phyloP scores from a whole-genome alignment of 139 green algal genomes.

The Volvox africanus region DNA sequence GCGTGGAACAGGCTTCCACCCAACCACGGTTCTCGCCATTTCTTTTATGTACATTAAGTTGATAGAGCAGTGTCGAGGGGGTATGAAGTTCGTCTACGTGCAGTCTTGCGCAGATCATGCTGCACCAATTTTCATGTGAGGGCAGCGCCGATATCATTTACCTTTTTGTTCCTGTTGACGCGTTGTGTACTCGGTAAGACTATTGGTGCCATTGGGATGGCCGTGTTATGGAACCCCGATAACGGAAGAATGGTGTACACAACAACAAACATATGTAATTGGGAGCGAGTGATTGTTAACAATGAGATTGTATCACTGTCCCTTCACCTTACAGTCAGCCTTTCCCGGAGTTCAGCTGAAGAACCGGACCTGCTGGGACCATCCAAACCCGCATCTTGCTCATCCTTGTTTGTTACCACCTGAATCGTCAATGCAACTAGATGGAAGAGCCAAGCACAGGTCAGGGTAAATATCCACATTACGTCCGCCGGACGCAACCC shows the following conservation, averaged over 20 bases:
- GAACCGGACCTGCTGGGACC: too few species aligned
- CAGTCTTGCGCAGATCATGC: not conserved
- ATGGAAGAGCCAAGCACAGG: too few species aligned
- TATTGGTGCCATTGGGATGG: not conserved
- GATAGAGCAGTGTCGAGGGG: not conserved
- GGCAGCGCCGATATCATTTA: not conserved
- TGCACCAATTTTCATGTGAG: conserved; percentile 20
- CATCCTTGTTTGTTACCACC: too few species aligned
- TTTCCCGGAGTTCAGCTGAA: too few species aligned
- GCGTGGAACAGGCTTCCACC: conserved; percentile 27
- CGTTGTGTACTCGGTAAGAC: not conserved
- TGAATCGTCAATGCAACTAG: too few species aligned
- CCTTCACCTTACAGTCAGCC: too few species aligned
- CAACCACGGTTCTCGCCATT: conserved; percentile 30
- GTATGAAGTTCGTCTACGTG: not conserved
- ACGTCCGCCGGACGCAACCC: too few species aligned
- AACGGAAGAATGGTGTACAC: conserved; percentile 11
- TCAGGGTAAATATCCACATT: too few species aligned
- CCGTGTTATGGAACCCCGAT: not conserved
- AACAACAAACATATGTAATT: not conserved
- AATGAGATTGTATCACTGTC: too few species aligned
- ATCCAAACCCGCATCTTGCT: too few species aligned
- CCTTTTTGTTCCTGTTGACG: not conserved
- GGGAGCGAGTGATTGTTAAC: too few species aligned
- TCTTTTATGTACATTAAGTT: conserved; percentile 29